Base-by-base conservation (phyloP, 2,329 filamentous ascomycete species). In the Daldinia sp. region DNA sequence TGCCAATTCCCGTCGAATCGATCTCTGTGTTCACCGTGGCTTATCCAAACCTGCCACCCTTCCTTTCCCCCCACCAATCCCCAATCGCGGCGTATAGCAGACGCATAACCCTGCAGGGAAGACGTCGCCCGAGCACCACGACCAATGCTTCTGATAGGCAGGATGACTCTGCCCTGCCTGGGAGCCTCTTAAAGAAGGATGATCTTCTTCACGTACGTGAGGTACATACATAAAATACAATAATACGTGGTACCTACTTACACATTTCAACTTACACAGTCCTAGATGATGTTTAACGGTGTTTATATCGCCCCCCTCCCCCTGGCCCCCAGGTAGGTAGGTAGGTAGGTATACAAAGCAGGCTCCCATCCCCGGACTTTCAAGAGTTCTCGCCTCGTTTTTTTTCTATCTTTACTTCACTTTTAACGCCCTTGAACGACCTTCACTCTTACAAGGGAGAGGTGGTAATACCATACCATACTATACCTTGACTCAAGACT, bases 1-100 rank as follows among this genome's bases (percentile, higher is more conserved):
- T 71, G 69, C 46, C 35, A 58, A 51, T 39, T 64, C 69, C 63
- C 67, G 67, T 71, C 67, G 67, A 72, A 72, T 72, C 69, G 69
- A 70, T 66, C 54, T 41, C 57, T 65, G 63, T 68, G 61, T 48
- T 69, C 64, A 63, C 64, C 64, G 55, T 69, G 64, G 64, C 60
- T 72, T 61, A 64, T 20, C 41, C 18, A 20, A 20, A 6, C 18
- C 41, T 15, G 12, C 46, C 46, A 30, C 33, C 7, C 33, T 35
- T 35, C 33, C 33, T 35, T 35, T 13, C 67, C 65, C 69, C 67
- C 67, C 66, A 66, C 69, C 69, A 67, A 65, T 69, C 63, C 44
- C 59, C 63, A 54, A 58, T 51, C 39, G 35, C 57, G 26, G 39
- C 60, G 61, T 68, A 67, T 70, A 66, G 51, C 59, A 18, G 46